These are phyloP conservation scores for Malus hybrid DNA, from an alignment of 331 rosid species.

Conservation along the genomic window DNA sequence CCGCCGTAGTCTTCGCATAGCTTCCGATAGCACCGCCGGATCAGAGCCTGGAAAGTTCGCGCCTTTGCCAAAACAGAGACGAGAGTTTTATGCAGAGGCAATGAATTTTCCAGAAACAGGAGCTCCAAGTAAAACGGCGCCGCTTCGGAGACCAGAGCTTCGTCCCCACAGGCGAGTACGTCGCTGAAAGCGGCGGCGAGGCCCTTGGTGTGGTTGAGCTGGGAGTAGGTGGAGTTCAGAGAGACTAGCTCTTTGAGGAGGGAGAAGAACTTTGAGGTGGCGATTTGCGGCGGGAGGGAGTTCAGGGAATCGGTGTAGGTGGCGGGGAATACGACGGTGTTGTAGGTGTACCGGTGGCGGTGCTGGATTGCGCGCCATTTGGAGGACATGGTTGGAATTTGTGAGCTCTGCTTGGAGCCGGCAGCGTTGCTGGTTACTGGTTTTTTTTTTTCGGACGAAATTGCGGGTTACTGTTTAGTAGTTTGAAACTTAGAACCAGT, in stretches of 20 bases:
- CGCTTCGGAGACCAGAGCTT: slow-evolving; percentile 23
- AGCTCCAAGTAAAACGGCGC: slow-evolving; percentile 55
- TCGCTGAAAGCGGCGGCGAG: slow-evolving; percentile 46
- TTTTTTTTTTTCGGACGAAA: too few species aligned
- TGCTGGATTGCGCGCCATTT: slow-evolving; percentile 99
- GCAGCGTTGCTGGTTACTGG: neutral
- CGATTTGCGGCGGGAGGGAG: slow-evolving; percentile 8
- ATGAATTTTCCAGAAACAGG: slow-evolving; percentile 68
- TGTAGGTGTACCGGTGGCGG: slow-evolving; percentile 94
- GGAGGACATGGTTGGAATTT: slow-evolving; percentile 58
- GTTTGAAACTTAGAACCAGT: neutral
- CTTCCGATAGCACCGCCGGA: slow-evolving; percentile 32
- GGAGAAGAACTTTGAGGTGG: slow-evolving; percentile 36
- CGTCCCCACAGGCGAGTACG: slow-evolving; percentile 26
- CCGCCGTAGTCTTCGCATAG: slow-evolving; percentile 45
- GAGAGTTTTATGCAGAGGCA: slow-evolving; percentile 64
- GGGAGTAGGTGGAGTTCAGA: slow-evolving; percentile 72
- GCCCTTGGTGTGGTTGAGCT: slow-evolving; percentile 50
- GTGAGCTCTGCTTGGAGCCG: neutral
- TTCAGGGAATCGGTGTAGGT: slow-evolving; percentile 40
- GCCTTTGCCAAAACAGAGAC: slow-evolving; percentile 58
- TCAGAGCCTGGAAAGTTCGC: slow-evolving; percentile 17
- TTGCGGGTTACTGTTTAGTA: neutral
- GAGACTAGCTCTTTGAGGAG: slow-evolving; percentile 39
- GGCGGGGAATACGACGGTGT: slow-evolving; percentile 52